Conservation (phyloP, 2,329 filamentous ascomycete species). For the Aschersonia sp. region DNA sequence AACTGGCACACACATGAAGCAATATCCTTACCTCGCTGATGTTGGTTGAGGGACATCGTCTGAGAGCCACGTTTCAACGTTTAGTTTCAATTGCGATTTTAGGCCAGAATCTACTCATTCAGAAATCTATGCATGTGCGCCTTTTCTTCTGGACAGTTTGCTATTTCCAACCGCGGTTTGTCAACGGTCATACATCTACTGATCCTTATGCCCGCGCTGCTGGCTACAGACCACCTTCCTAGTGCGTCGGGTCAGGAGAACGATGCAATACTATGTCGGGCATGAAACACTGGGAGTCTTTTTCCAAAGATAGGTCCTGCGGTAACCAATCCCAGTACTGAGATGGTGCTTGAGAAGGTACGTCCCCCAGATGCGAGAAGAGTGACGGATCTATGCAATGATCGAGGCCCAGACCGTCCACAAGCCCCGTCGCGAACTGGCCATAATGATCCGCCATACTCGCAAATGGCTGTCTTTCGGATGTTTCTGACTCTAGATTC, state of each 20-base stretch:
- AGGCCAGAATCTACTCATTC: too few relatives aligned
- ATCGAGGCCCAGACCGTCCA: slow-evolving; percentile 1
- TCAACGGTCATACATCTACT: too few relatives aligned
- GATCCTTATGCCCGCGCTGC: background rate
- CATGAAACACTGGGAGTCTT: background rate
- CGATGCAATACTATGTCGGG: background rate
- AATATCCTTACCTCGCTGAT: too few relatives aligned
- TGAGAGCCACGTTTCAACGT: too few relatives aligned
- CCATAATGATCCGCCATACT: background rate
- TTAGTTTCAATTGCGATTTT: too few relatives aligned
- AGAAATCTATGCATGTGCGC: too few relatives aligned
- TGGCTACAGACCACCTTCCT: background rate
- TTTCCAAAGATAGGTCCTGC: background rate
- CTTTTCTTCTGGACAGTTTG: too few relatives aligned
- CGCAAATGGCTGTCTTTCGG: too few relatives aligned
- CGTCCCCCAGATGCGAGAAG: background rate
- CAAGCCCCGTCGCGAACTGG: background rate
- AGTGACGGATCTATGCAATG: slow-evolving; percentile 4
- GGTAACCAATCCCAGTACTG: slow-evolving; percentile 1
- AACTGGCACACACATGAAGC: too few relatives aligned
- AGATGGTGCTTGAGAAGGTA: background rate
- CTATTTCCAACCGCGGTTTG: too few relatives aligned
- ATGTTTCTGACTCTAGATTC: too few relatives aligned
- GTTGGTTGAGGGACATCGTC: too few relatives aligned
- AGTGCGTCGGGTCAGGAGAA: background rate